Percentiles rank a stretch among this genome's conserved stretches.
phyloP scores from a whole-genome alignment of 2,329 filamentous ascomycete species.

The Penicillium thymicola region DNA sequence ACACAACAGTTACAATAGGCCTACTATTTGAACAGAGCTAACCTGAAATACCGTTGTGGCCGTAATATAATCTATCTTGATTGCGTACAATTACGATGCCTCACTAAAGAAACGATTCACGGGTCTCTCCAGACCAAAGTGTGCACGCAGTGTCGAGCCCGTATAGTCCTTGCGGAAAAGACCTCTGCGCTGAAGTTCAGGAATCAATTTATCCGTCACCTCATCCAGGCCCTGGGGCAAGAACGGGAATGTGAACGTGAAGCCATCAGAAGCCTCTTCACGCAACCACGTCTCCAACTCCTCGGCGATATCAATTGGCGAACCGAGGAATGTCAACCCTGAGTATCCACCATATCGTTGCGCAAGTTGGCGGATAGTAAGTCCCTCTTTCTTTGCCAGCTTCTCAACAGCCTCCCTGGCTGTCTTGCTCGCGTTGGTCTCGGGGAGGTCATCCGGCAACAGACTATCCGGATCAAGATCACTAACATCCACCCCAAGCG shows the following conservation, averaged over 20 bases:
- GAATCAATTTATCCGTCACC: conserved; percentile 47
- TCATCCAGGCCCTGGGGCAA: conserved; percentile 52
- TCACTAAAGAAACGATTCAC: conserved; percentile 38
- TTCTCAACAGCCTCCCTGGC: conserved; percentile 45
- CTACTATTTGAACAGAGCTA: background rate
- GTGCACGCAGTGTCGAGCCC: conserved; percentile 53
- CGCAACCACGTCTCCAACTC: conserved; percentile 49
- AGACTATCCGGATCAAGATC: conserved; percentile 50
- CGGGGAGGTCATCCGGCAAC: conserved; percentile 50
- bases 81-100: background rate
- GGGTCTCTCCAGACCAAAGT: conserved; percentile 52
- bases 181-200: conserved; percentile 51
- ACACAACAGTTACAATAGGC: background rate
- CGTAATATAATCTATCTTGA: background rate
- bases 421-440: conserved; percentile 55
- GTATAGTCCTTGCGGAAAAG: conserved; percentile 53
- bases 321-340: conserved; percentile 52
- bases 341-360: conserved; percentile 51
- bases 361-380: conserved; percentile 53
- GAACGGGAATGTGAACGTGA: conserved; percentile 52
- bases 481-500: conserved; percentile 49
- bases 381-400: conserved; percentile 44
- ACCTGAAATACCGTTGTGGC: background rate
- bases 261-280: conserved; percentile 51
- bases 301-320: conserved; percentile 49